Percentiles rank a stretch among this genome's conserved stretches.
Conservation (phyloP, 768 basidiomycete species). For the Suillus cothurnatus region DNA sequence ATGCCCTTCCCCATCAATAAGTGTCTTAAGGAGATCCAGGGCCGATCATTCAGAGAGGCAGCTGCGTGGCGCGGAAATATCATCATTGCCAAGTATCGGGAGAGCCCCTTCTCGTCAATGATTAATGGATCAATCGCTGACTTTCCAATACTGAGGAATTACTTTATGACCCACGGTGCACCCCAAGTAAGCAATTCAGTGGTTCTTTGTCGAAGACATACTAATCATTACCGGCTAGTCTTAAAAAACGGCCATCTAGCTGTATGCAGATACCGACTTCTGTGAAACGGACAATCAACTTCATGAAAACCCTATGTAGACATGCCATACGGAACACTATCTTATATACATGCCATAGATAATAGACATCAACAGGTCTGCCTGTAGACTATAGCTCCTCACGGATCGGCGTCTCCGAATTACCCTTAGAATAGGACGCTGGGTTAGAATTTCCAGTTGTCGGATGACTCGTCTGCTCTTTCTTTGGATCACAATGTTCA, state of each 20-base stretch:
- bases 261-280: background rate
- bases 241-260: background rate
- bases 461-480: slow-evolving; percentile 37
- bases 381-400: slow-evolving; percentile 34
- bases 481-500: slow-evolving; percentile 71
- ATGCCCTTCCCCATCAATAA: slow-evolving; percentile 85
- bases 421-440: slow-evolving; percentile 18
- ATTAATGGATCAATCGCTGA: slow-evolving; percentile 81
- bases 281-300: background rate
- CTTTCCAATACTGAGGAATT: slow-evolving; percentile 81
- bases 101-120: slow-evolving; percentile 51
- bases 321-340: background rate
- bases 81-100: slow-evolving; percentile 69
- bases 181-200: slow-evolving; percentile 42
- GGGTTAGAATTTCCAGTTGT: slow-evolving; percentile 30
- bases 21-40: slow-evolving; percentile 75
- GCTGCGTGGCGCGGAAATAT: slow-evolving; percentile 81
- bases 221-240: slow-evolving; percentile 5
- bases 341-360: slow-evolving; percentile 25
- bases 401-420: slow-evolving; percentile 16
- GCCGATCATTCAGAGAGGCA: slow-evolving; percentile 57
- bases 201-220: slow-evolving; percentile 16
- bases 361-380: slow-evolving; percentile 14
- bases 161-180: slow-evolving; percentile 65
- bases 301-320: background rate